Conservation (phyloP, 1,284 basidiomycete species). For the Microbotryum intermedium region DNA sequence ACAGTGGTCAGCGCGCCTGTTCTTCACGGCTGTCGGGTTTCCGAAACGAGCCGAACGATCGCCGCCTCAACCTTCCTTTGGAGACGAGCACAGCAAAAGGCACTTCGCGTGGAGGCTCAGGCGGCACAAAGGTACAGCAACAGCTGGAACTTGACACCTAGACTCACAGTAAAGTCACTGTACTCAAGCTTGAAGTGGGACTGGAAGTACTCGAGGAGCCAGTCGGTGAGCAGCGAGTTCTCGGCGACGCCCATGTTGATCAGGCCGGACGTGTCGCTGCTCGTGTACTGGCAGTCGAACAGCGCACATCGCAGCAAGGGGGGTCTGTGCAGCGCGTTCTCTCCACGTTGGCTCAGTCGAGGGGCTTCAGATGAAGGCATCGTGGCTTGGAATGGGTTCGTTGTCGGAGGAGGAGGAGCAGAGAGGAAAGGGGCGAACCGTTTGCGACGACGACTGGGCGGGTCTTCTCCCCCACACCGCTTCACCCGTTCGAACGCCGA, state of each 20-base stretch:
- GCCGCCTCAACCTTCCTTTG: background rate
- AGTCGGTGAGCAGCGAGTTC: constrained; percentile 36
- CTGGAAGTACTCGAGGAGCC: constrained; percentile 35
- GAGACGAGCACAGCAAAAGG: background rate
- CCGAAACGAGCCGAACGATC: background rate
- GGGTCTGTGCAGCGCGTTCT: constrained; percentile 19
- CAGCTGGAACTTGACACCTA: constrained; percentile 28
- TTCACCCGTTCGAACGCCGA: too few species aligned
- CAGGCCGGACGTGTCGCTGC: constrained; percentile 39
- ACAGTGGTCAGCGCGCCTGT: background rate
- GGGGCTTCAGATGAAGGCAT: too few species aligned
- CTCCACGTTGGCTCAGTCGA: constrained; percentile 4
- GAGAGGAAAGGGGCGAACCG: too few species aligned
- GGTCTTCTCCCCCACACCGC: too few species aligned
- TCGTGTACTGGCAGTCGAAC: constrained; percentile 23
- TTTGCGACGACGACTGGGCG: too few species aligned
- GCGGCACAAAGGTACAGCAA: constrained; percentile 35
- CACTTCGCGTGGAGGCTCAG: background rate
- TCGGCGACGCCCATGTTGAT: constrained; percentile 44
- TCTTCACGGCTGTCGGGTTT: background rate
- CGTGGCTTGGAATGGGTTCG: too few species aligned
- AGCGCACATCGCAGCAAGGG: constrained; percentile 25
- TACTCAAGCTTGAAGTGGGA: constrained; percentile 31
- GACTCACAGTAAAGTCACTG: constrained; percentile 15
- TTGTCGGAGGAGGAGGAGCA: too few species aligned